phyloP scores from a whole-genome alignment of 805 yeast genomes.

The Kuraishia piskuri region DNA sequence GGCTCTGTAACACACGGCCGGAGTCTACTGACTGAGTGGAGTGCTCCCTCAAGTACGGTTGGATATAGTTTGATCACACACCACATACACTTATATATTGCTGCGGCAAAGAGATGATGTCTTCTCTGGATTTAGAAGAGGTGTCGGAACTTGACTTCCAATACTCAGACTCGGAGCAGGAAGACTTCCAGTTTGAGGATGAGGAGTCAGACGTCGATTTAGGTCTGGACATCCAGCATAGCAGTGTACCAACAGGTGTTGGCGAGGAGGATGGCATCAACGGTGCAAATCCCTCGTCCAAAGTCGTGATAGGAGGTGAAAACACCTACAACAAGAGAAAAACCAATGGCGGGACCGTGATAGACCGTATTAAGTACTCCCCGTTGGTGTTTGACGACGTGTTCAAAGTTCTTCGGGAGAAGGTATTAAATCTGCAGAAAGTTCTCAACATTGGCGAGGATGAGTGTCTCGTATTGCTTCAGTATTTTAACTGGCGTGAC shows the following conservation, averaged over 20 bases:
- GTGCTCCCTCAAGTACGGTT: too few relatives aligned
- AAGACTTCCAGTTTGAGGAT: neutral
- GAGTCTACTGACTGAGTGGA: too few relatives aligned
- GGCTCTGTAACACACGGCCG: too few relatives aligned
- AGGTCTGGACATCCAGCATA: neutral
- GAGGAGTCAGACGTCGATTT: neutral
- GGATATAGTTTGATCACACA: too few relatives aligned
- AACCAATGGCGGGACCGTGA: neutral
- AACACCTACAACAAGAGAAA: neutral
- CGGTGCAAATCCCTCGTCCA: neutral
- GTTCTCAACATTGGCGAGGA: slow-evolving; percentile 29
- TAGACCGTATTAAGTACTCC: slow-evolving; percentile 18
- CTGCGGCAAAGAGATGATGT: too few relatives aligned
- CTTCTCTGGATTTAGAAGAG: neutral
- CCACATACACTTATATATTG: too few relatives aligned
- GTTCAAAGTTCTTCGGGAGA: slow-evolving; percentile 15
- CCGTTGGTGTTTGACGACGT: slow-evolving; percentile 22
- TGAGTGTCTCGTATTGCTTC: slow-evolving; percentile 34
- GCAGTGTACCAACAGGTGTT: neutral
- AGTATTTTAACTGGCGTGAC: slow-evolving; percentile 49
- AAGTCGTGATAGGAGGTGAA: neutral
- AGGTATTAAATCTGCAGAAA: slow-evolving; percentile 24
- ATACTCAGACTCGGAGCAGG: neutral
- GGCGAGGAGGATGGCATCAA: neutral
- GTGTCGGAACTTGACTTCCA: neutral